A percentile compares a stretch with the other conserved stretches of the same genome.
These are phyloP conservation scores for Aechmea fasciata DNA, from an alignment of 176 grass and related monocot genomes.

Conservation along the genomic window DNA sequence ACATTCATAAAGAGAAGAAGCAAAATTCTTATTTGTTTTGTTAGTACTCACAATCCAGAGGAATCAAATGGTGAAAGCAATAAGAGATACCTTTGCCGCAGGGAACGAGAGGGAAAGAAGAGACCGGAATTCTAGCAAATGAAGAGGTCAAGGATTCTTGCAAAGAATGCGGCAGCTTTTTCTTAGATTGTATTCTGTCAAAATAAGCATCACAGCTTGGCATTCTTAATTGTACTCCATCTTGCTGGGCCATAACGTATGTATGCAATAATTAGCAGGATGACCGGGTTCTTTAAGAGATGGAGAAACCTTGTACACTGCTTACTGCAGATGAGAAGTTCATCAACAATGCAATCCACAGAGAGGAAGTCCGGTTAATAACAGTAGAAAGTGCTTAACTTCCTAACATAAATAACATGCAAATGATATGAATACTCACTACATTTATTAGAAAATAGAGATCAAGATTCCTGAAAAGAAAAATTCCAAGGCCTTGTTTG, in stretches of 20 bases:
- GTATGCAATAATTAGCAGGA: not conserved
- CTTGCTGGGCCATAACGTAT: not conserved
- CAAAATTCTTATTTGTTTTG: no score
- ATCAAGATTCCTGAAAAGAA: no score
- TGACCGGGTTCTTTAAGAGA: not conserved
- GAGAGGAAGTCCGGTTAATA: not conserved
- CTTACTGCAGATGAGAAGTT: not conserved
- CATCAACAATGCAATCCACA: not conserved
- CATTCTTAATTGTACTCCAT: slow-evolving; percentile 4
- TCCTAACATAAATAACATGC: no score
- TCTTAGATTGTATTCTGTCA: slow-evolving; percentile 81
- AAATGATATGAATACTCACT: no score
- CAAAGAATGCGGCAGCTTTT: slow-evolving; percentile 68
- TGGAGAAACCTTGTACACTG: not conserved
- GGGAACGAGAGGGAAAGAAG: slow-evolving; percentile 76
- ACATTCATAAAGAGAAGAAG: no score
- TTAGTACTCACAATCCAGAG: no score
- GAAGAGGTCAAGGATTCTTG: slow-evolving; percentile 65
- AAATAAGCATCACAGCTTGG: slow-evolving; percentile 89
- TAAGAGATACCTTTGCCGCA: slow-evolving; percentile 44
- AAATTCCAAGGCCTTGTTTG: no score
- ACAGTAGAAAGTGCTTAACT: not conserved
- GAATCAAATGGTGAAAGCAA: not conserved
- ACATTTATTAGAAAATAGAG: no score
- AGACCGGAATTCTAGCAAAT: slow-evolving; percentile 59